Evolutionary conservation across 108 stramenopile genomes (phyloP).

Genomic region (Chaetoceros muelleri): DNA sequence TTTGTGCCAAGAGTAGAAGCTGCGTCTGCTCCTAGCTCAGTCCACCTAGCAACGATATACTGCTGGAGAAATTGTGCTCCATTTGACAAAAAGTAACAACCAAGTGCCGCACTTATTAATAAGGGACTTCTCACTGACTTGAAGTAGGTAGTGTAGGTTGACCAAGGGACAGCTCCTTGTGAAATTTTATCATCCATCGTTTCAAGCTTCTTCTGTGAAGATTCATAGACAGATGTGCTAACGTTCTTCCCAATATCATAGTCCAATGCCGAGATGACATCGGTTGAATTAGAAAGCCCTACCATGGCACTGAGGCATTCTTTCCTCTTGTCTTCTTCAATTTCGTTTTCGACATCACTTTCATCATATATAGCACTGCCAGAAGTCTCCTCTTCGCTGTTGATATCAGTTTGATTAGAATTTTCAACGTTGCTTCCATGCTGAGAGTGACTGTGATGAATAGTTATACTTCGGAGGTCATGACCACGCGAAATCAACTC

Average conservation of each 20-base stretch:
- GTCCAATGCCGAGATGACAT: too few relatives aligned
- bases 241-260: background rate
- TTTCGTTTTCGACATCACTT: background rate
- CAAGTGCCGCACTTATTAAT: conserved; percentile 41
- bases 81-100: conserved; percentile 52
- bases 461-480: conserved; percentile 26
- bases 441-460: background rate
- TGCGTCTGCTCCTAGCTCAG: conserved; percentile 40
- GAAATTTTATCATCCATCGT: conserved; percentile 71
- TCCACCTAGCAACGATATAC: conserved; percentile 66
- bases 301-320: background rate
- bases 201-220: conserved; percentile 5
- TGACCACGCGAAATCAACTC: conserved; percentile 55
- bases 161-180: conserved; percentile 57
- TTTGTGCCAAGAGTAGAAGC: conserved; percentile 34
- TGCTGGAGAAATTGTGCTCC: conserved; percentile 79
- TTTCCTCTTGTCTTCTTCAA: background rate
- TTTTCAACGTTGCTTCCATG: conserved; percentile 7
- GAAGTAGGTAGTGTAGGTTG: conserved; percentile 64
- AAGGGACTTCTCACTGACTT: conserved; percentile 53
- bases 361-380: background rate
- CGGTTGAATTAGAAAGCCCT: background rate
- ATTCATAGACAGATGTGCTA: background rate
- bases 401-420: conserved; percentile 5
- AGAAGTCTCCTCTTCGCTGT: conserved; percentile 5